Percentiles rank a stretch among this genome's conserved stretches.
phyloP scores from a whole-genome alignment of 78 protist species.

The Anaeramoeba flamelloides region DNA sequence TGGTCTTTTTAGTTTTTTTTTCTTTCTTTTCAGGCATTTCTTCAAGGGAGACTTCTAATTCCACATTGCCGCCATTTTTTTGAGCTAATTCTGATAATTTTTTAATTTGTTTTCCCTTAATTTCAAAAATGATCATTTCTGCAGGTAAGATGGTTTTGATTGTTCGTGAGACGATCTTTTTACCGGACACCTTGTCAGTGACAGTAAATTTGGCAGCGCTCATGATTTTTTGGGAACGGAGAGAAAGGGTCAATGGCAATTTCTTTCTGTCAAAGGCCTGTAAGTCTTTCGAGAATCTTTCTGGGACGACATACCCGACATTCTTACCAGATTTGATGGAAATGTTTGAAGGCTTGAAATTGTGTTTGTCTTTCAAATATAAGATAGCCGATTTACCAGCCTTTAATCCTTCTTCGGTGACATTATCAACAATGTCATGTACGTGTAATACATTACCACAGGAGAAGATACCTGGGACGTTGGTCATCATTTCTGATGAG shows the following conservation, averaged over 20 bases:
- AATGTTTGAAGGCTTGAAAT: neutral
- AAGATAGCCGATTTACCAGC: neutral
- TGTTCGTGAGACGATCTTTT: neutral
- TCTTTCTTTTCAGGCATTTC: no score
- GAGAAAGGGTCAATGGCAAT: no score
- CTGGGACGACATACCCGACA: neutral
- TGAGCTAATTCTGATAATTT: neutral
- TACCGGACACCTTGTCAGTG: neutral
- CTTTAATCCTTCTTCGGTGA: neutral
- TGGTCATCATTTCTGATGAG: neutral
- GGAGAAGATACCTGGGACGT: neutral
- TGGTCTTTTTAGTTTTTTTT: neutral
- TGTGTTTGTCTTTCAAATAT: neutral
- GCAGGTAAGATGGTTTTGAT: neutral
- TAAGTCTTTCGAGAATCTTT: neutral
- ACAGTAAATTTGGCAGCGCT: neutral
- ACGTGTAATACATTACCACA: neutral
- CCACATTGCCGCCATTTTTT: no score
- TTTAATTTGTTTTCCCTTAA: neutral
- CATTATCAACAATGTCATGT: neutral
- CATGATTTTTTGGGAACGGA: neutral
- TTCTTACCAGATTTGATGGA: neutral
- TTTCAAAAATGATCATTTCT: conserved; percentile 1
- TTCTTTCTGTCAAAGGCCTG: no score
- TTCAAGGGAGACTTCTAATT: neutral